Conservation (phyloP, 352 stramenopile species). For the Globisporangium polare region DNA sequence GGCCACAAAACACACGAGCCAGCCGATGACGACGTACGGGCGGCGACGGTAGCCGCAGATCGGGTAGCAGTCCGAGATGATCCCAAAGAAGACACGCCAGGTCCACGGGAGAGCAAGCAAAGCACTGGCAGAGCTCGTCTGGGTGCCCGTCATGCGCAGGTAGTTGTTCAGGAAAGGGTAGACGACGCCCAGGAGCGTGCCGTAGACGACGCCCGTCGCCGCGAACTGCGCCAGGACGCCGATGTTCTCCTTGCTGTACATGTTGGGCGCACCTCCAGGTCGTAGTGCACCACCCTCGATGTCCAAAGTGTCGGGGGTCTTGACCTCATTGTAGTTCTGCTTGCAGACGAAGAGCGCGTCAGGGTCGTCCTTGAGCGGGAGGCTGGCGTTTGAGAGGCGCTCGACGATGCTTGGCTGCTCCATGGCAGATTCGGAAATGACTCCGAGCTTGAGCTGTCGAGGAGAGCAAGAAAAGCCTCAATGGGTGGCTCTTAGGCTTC, state of each 20-base stretch:
- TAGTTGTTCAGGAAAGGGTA: slow-evolving; percentile 60
- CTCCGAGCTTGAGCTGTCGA: background rate
- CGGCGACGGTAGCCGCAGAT: slow-evolving; percentile 38
- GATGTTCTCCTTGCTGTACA: slow-evolving; percentile 38
- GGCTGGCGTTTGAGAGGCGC: slow-evolving; percentile 18
- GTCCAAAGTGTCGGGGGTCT: slow-evolving; percentile 19
- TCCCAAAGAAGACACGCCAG: slow-evolving; percentile 54
- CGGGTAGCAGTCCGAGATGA: slow-evolving; percentile 36
- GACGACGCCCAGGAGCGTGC: slow-evolving; percentile 30
- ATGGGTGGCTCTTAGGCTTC: background rate
- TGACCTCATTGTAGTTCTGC: slow-evolving; percentile 18
- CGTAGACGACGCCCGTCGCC: slow-evolving; percentile 44
- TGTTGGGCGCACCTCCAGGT: slow-evolving; percentile 23
- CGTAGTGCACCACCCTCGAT: slow-evolving; percentile 39
- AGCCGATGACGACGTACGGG: slow-evolving; percentile 66
- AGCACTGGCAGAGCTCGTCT: slow-evolving; percentile 25
- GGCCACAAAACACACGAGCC: slow-evolving; percentile 28
- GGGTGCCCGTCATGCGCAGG: slow-evolving; percentile 43
- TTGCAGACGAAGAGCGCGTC: background rate
- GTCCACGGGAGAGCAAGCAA: slow-evolving; percentile 47
- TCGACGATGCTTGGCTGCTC: slow-evolving; percentile 19
- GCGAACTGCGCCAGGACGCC: slow-evolving; percentile 48
- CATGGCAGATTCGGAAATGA: slow-evolving; percentile 14
- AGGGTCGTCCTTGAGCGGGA: background rate
- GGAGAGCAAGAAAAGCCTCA: background rate